Base-by-base conservation (phyloP, 1,139 yeast genomes). In the Nakaseomyces nivariensis region DNA sequence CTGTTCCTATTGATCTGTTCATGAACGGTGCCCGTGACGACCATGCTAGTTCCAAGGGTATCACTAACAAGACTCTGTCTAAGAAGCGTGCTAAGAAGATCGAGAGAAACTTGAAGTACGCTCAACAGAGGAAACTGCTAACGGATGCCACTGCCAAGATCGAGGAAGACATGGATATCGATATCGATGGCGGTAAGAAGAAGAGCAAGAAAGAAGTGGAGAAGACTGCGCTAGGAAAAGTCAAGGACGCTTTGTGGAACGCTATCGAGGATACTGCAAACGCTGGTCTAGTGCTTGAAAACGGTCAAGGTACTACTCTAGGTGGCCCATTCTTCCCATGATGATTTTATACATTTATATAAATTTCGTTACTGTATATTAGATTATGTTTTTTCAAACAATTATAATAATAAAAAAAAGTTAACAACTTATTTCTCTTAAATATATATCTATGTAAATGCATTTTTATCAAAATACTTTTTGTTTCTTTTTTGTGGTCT, bases 61-160 rank as follows among this genome's bases (percentile, higher is more conserved):
- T 82, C 50, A 81, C 82, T 40, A 82, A 79, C 46, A 73, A 71
- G 48, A 77, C 88, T 0, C 72, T 87, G 51, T 83, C 95, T 36
- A 86, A 82, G 60, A 89, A 89, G 71, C 81, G 86, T 69, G 82
- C 87, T 45, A 78, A 82, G 72, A 89, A 89, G 71, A 76, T 86
- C 58, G 87, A 81, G 57, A 81, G 96, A 74, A 86, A 85, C 64
- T 74, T 79, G 63, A 82, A 80, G 63, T 86, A 87, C 64, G 75
- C 79, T 34, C 78, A 76, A 51, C 75, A 74, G 54, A 78, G 87
- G 73, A 72, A 72, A 57, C 64, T 77, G 54, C 62, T 70, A 49
- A 73, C 74, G 46, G 81, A 78, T 59, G 68, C 76, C 29, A 74
- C 72, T 50, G 76, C 75, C 33, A 67, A 72, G 54, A 67, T 66